A percentile compares a stretch with the other conserved stretches of the same genome.
These are phyloP conservation scores for Acer saccharum DNA, from an alignment of 345 rosid species.

Conservation along the genomic window DNA sequence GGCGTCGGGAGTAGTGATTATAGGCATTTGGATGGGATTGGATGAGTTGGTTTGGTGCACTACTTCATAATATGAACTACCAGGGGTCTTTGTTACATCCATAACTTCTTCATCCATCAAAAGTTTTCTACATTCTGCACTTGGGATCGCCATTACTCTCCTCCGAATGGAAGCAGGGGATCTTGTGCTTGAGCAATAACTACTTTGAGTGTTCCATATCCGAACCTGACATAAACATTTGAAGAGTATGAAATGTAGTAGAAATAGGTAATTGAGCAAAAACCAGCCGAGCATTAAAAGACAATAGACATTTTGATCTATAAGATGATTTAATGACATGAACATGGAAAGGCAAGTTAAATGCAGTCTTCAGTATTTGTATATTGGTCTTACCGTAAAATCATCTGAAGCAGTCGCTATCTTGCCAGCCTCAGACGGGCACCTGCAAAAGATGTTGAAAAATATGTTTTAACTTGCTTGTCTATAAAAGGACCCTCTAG, in stretches of 20 bases:
- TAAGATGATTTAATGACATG: not conserved
- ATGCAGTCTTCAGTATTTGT: not conserved
- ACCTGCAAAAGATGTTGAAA: slow-evolving; percentile 46
- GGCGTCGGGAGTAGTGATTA: slow-evolving; percentile 57
- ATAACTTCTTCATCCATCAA: slow-evolving; percentile 37
- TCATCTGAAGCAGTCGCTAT: slow-evolving; percentile 87
- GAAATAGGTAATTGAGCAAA: not conserved
- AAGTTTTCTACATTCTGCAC: slow-evolving; percentile 41
- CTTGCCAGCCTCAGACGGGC: slow-evolving; percentile 58
- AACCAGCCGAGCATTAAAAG: not conserved
- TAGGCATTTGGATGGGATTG: slow-evolving; percentile 23
- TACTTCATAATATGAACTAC: slow-evolving; percentile 23
- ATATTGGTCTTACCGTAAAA: slow-evolving; percentile 53
- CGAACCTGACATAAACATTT: slow-evolving; percentile 50
- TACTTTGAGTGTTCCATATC: slow-evolving; percentile 65
- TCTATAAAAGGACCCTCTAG: not conserved
- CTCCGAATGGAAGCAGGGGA: slow-evolving; percentile 59
- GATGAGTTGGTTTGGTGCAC: slow-evolving; percentile 25
- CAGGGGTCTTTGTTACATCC: slow-evolving; percentile 30
- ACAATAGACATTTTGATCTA: not conserved
- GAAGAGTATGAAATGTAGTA: slow-evolving; percentile 1
- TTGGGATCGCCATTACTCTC: slow-evolving; percentile 69
- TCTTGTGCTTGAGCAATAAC: slow-evolving; percentile 36
- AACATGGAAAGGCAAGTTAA: not conserved
- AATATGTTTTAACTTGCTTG: not conserved